Base-by-base conservation (phyloP, 345 rosid genomes). In the Corchorus olitorius region DNA sequence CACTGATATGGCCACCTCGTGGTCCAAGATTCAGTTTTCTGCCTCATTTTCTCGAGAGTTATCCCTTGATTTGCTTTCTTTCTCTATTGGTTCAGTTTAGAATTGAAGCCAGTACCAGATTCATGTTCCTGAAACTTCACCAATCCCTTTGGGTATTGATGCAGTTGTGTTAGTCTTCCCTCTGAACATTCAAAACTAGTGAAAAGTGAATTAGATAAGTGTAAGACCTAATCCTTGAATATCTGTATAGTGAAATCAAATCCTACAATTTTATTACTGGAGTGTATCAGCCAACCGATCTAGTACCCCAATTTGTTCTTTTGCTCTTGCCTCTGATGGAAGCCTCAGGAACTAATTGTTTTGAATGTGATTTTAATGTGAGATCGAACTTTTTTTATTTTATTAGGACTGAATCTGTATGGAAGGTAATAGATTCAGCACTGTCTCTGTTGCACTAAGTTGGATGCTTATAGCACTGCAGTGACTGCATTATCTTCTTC, bases 331-430 rank as follows among this genome's bases (percentile, higher is more conserved):
- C 22, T 74, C 74, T 10, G 41, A 48, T 17, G 70, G 74, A 80
- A 76, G 68, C 68, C 73, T 80, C 77, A 12, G 80, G 48, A 69
- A 68, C 70, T 76, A 58, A 27, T 27, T 27, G 27, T 27, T 27
- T 27, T 27, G 78, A 56, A 76, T 6, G 58, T 74, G 66, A 41
- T 70, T 27, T 65, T 73, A 59, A 41, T 65, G 61, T 50, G 77
- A 62, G 84, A 66, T 65, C 74, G 69, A 71, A 70, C 46, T 73
- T 69, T 74, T 70, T 63, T 56, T 15, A 70, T 6, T 35, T 79
- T 52, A 4, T 73, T 37, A 19, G 79, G 73, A 67, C 79, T 81
- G 76, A 80, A 62, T 81, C 74, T 75, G 81, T 56, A 78, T 63
- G 82, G 64, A 74, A 77, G 63, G 60, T 20, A 66, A 62, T 61